Evolutionary conservation across 306 rosid genomes (phyloP), one percentile per base, ranked within the genome.

Genomic region (Canavalia gladiata): DNA sequence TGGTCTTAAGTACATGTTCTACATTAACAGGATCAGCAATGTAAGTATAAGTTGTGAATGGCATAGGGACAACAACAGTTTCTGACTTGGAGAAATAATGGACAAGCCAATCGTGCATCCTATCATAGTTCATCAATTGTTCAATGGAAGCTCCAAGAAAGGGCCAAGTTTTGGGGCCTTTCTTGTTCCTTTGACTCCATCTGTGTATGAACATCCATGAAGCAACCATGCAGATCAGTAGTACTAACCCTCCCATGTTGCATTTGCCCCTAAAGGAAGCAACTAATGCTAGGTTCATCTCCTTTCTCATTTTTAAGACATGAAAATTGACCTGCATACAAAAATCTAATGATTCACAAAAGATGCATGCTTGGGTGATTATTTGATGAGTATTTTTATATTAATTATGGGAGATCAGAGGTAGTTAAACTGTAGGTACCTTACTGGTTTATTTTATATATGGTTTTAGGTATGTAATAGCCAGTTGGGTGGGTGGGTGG

Each of bases 51-150:
- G 97, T 92, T 45, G 90, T 90, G 88, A 91, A 91, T 7, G 97
- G 97, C 99, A 95, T 95, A 6, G 92, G 97, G 33, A 95, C 97
- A 28, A 91, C 97, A 3, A 91, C 88, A 50, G 99, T 87, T 81
- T 78, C 90, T 2, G 88, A 87, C 33, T 83, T 81, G 0, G 90
- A 76, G 13, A 95, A 84, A 83, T 95, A 92, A 1, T 77, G 51
- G 12, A 89, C 91, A 13, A 92, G 88, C 97, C 99, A 95, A 78
- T 92, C 99, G 7, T 95, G 99, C 97, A 95, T 95, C 57, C 90
- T 81, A 45, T 91, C 90, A 81, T 90, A 92, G 89, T 95, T 90
- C 57, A 84, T 66, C 4, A 92, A 47, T 83, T 92, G 97, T 52
- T 95, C 97, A 4, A 95, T 84, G 12, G 93, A 91, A 64, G 99